Conservation (phyloP, 345 rosid species). For the Erysimum cheiranthoides region DNA sequence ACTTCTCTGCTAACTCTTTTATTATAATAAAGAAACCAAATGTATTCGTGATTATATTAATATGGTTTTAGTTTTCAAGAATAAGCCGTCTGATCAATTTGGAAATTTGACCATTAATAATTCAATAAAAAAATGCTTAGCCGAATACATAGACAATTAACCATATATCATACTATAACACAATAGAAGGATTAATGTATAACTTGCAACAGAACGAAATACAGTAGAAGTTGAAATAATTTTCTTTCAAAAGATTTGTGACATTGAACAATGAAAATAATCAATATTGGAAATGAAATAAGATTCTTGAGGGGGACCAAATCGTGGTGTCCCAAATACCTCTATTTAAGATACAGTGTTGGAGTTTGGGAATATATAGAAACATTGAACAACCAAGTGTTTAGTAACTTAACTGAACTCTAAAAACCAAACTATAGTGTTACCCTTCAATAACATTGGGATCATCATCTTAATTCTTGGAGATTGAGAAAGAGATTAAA, state of each 20-base stretch:
- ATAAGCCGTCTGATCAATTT: background rate
- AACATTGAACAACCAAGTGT: constrained; percentile 45
- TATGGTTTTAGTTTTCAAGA: constrained; percentile 3
- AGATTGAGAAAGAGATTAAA: constrained; percentile 23
- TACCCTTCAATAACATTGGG: constrained; percentile 39
- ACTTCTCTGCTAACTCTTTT: background rate
- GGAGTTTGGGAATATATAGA: constrained; percentile 39
- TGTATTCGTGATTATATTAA: background rate
- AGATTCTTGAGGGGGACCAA: constrained; percentile 42
- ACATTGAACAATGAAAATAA: constrained; percentile 32
- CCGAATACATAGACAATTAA: background rate
- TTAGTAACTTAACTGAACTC: constrained; percentile 39
- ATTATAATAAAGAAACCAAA: background rate
- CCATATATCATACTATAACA: background rate
- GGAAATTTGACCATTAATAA: background rate
- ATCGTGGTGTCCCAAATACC: constrained; percentile 40
- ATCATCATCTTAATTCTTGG: constrained; percentile 26
- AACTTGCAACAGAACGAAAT: background rate
- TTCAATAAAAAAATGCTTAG: too few species aligned
- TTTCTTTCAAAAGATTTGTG: background rate
- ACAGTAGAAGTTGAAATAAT: background rate
- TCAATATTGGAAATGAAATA: constrained; percentile 37
- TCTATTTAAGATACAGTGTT: constrained; percentile 30
- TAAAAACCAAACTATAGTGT: constrained; percentile 26
- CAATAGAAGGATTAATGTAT: background rate